Base-by-base conservation (phyloP, 2,329 filamentous ascomycete genomes). In the Fusarium tanahbumbuense region DNA sequence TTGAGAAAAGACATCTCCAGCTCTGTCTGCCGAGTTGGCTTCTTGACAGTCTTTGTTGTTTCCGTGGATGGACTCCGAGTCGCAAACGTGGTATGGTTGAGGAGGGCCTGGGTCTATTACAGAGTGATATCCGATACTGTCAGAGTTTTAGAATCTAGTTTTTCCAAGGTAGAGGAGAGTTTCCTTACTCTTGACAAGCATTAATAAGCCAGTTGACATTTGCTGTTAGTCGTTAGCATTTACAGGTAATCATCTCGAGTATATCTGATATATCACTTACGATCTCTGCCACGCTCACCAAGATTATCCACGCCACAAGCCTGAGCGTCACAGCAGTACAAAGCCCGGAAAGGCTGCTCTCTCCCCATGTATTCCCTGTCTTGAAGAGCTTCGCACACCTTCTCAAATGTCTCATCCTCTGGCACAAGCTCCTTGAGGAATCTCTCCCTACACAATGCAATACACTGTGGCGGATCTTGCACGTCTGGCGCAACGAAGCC, bases 321-420 rank as follows among this genome's bases (percentile, higher is more conserved):
- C 53, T 79, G 81, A 50, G 81, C 79, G 72, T 87, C 84, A 74
- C 86, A 87, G 75, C 84, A 85, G 73, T 88, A 88, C 23, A 87
- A 76, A 42, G 77, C 73, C 79, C 81, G 82, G 13, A 87, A 78
- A n/a, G 64, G 61, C 10, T 73, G 53, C 44, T 78, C 72, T 27
- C 73, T 72, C 53, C 74, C 72, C 32, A 76, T 67, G 23, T 64
- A 56, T 10, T 61, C 55, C 22, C 53, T 72, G 73, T 76, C 63
- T 68, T 76, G 68, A 7, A 82, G 75, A 8, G 64, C 65, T 63
- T 77, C 64, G 67, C 82, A 83, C 37, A 75, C 74, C 12, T 69
- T 60, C 11, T 64, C 52, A 64, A 81, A 78, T 60, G 77, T 77
- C 67, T 78, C 70, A 56, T 73, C 61, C 25, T 67, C 72, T 20